Evolutionary conservation across 305 asterid species (phyloP).

Genomic region (Fraxinus albicans): DNA sequence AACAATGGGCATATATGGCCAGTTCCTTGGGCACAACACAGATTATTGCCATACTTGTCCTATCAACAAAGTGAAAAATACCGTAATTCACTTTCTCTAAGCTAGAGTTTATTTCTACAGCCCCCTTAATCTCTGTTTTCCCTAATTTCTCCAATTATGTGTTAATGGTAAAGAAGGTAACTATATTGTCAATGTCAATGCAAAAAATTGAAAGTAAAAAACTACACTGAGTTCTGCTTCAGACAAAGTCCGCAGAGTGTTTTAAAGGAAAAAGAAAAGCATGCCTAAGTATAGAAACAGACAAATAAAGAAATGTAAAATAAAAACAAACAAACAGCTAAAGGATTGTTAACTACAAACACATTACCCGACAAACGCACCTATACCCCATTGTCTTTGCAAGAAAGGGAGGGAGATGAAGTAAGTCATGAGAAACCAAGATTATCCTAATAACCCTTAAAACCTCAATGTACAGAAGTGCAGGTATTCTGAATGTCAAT

Average conservation of each 20-base stretch:
- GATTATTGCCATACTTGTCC: neutral
- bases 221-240: neutral
- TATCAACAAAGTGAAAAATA: neutral
- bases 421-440: neutral
- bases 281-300: neutral
- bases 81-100: neutral
- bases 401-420: neutral
- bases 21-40: neutral
- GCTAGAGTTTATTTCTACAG: neutral
- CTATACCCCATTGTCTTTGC: neutral
- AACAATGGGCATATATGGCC: neutral
- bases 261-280: neutral
- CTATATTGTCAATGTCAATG: neutral
- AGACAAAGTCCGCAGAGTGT: neutral
- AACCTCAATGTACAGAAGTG: neutral
- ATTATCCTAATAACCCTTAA: neutral
- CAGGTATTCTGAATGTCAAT: neutral
- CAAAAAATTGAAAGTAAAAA: neutral
- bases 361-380: neutral
- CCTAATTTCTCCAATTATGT: neutral
- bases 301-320: neutral
- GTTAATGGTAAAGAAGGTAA: neutral
- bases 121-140: neutral
- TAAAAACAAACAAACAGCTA: neutral
- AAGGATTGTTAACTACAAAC: neutral